A percentile compares a stretch with the other conserved stretches of the same genome.
Conservation (phyloP, 257 asterid genomes). For the Rubia yunnanensis region DNA sequence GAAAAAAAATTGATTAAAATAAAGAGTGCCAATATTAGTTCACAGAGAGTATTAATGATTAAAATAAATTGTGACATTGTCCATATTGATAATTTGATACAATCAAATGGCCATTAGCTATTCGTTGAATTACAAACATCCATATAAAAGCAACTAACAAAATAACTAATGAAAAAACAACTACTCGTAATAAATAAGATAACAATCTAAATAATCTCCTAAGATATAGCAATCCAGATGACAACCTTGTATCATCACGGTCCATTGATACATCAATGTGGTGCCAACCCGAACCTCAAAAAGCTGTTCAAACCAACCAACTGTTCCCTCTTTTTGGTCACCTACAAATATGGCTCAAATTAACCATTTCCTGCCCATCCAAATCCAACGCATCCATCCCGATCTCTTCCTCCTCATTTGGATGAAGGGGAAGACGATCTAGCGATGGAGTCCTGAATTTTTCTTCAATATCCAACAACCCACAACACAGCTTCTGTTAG, state of each 20-base stretch:
- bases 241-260: background rate
- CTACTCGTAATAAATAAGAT: too few species aligned
- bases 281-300: background rate
- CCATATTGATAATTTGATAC: too few species aligned
- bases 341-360: background rate
- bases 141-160: too few species aligned
- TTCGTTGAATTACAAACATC: too few species aligned
- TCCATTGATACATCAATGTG: background rate
- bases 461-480: background rate
- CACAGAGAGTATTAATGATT: too few species aligned
- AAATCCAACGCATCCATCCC: background rate
- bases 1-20: too few species aligned
- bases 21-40: too few species aligned
- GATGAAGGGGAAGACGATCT: background rate
- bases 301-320: background rate
- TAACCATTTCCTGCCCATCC: background rate
- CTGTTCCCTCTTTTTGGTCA: background rate
- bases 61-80: too few species aligned
- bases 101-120: too few species aligned
- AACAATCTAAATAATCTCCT: background rate
- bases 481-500: background rate
- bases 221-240: background rate
- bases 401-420: background rate
- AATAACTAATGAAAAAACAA: too few species aligned
- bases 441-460: background rate